phyloP scores from a whole-genome alignment of 192 early-diverging fungal genomes.

The Coemansia reversa region DNA sequence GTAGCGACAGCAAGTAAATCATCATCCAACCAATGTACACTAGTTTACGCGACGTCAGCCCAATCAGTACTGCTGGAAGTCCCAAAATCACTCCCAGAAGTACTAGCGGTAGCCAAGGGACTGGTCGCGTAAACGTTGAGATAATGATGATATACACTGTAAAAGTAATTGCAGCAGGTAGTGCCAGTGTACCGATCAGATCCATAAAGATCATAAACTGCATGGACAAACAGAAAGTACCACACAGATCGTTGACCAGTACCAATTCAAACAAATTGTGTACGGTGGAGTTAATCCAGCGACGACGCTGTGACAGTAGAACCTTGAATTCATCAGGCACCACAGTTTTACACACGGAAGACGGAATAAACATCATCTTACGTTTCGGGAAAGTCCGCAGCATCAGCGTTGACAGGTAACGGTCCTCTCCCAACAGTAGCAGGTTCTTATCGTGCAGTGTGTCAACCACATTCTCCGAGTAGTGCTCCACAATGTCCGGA shows the following conservation, averaged over 20 bases:
- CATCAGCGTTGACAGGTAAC: conserved; percentile 94
- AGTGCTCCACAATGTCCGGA: conserved; percentile 81
- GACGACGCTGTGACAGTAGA: conserved; percentile 79
- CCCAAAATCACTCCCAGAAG: conserved; percentile 71
- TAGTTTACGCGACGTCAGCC: conserved; percentile 77
- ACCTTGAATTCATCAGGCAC: conserved; percentile 86
- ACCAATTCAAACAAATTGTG: conserved; percentile 87
- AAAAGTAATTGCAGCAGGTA: conserved; percentile 89
- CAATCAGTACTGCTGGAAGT: conserved; percentile 74
- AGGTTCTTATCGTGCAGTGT: conserved; percentile 94
- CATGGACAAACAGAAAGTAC: conserved; percentile 87
- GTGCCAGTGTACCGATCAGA: conserved; percentile 83
- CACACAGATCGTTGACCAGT: conserved; percentile 81
- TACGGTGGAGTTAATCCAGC: conserved; percentile 96
- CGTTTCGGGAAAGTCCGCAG: conserved; percentile 90
- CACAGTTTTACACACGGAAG: conserved; percentile 88
- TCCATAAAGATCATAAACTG: conserved; percentile 98
- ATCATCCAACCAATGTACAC: conserved; percentile 84
- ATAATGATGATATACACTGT: conserved; percentile 80
- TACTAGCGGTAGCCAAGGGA: conserved; percentile 63
- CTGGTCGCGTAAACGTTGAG: conserved; percentile 59
- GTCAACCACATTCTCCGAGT: conserved; percentile 82
- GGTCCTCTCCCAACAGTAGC: conserved; percentile 91
- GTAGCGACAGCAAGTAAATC: conserved; percentile 68
- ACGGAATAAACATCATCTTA: conserved; percentile 92